A percentile compares a stretch with the other conserved stretches of the same genome.
phyloP scores from a whole-genome alignment of 2,329 filamentous ascomycete species.

The Macrophomina pseudophaseolina region DNA sequence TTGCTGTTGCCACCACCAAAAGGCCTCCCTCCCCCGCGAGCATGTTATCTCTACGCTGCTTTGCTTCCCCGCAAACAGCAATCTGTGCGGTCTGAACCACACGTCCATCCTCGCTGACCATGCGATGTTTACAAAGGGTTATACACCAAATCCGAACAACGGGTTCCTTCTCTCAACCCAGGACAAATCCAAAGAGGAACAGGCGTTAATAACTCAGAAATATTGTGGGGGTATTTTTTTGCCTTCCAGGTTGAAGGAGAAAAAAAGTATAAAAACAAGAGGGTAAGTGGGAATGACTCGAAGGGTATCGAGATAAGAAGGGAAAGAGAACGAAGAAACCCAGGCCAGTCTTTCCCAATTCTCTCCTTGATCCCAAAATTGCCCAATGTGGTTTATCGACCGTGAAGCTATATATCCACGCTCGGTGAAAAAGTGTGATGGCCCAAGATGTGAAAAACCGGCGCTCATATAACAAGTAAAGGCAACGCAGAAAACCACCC shows the following conservation, averaged over 20 bases:
- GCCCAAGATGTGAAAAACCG: background rate
- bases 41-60: background rate
- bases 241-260: background rate
- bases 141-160: background rate
- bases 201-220: background rate
- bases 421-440: background rate
- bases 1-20: background rate
- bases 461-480: slow-evolving; percentile 7
- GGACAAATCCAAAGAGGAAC: background rate
- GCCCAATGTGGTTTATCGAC: background rate
- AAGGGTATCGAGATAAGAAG: background rate
- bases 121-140: background rate
- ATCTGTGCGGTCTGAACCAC: background rate
- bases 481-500: slow-evolving; percentile 6
- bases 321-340: background rate
- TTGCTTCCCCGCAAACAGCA: background rate
- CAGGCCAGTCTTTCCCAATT: slow-evolving; percentile 11
- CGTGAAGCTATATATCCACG: slow-evolving; percentile 9
- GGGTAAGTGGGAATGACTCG: background rate
- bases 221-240: slow-evolving; percentile 11
- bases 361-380: slow-evolving; percentile 16
- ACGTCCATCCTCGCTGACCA: background rate
- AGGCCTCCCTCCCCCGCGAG: no score
- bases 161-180: background rate
- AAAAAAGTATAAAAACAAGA: background rate